These are phyloP conservation scores for Aspergillus phoenicis DNA, from an alignment of 2,329 filamentous ascomycete genomes.

Conservation along the genomic window DNA sequence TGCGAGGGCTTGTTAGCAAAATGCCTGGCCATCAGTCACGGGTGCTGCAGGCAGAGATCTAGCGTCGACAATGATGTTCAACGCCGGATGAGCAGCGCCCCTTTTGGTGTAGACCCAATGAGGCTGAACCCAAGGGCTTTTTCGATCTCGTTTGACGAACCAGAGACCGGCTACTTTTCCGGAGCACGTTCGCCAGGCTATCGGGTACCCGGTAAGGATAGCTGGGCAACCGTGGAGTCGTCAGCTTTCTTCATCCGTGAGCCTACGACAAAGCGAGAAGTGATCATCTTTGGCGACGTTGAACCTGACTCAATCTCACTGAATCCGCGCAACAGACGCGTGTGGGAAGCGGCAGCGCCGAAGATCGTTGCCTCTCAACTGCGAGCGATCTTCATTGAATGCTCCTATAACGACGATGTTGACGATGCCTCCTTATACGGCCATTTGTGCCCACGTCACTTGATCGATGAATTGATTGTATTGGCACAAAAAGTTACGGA, in stretches of 20 bases:
- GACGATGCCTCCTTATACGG: slow-evolving; percentile 79
- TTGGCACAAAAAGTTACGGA: slow-evolving; percentile 72
- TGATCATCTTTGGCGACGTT: slow-evolving; percentile 93
- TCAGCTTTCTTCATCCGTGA: slow-evolving; percentile 93
- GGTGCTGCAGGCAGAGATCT: slow-evolving; percentile 78
- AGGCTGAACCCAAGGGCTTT: slow-evolving; percentile 44
- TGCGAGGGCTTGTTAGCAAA: slow-evolving; percentile 88
- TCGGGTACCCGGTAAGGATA: slow-evolving; percentile 12
- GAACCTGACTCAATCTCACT: slow-evolving; percentile 87
- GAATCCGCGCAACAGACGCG: slow-evolving; percentile 73
- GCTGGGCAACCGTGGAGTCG: slow-evolving; percentile 61
- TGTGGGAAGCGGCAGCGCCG: slow-evolving; percentile 87
- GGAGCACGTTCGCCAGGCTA: slow-evolving; percentile 33
- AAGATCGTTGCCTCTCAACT: slow-evolving; percentile 76
- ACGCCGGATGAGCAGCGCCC: slow-evolving; percentile 57
- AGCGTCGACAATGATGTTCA: slow-evolving; percentile 51
- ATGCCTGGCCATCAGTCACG: slow-evolving; percentile 84
- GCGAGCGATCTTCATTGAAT: slow-evolving; percentile 89
- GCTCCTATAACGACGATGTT: slow-evolving; percentile 83
- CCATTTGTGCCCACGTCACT: slow-evolving; percentile 79
- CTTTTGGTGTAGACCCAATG: slow-evolving; percentile 51
- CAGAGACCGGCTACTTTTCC: slow-evolving; percentile 24
- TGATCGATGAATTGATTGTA: slow-evolving; percentile 74
- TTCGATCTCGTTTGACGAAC: slow-evolving; percentile 31
- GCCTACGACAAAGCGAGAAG: slow-evolving; percentile 67